Base-by-base conservation (phyloP, 78 protist species). In the Guillardia theta region DNA sequence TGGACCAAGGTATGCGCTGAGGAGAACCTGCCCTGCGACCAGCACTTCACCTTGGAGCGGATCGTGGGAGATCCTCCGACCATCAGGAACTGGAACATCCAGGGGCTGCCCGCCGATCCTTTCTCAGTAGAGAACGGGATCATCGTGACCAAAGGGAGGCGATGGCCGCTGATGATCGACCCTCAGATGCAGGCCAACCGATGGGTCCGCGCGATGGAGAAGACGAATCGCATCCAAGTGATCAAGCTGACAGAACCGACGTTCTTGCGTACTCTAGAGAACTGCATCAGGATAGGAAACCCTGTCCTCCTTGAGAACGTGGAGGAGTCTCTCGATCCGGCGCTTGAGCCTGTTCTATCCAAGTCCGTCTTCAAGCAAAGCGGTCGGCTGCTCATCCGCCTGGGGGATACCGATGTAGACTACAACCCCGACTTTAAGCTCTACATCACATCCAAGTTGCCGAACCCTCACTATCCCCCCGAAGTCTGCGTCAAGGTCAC, bases 291-390 rank as follows among this genome's bases (percentile, higher is more conserved):
- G 33, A 93, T 94, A 18, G 97, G 97, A 8, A 78, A 58, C 37
- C 97, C 96, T 1, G 95, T 96, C 27, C 94, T 96, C 41, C 93
- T 96, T 37, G 97, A 96, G 95, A 94, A 94, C 94, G 95, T 94
- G 12, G 96, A 39, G 45, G 96, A 95, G 92, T 0, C 36, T 8
- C 43, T 96, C 30, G 97, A 96, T 47, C 97, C 97, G 0, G 92
- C 96, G 24, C 93, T 96, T 46, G 93, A 94, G 36, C 97, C 97
- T 0, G 88, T 96, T 44, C 94, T 96, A 21, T 10, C 90, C 53
- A 80, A 46, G 44, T 48, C 27, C 50, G 50, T 92, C 48, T 64
- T 92, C 78, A 92, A 92, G 50, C 33, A 92, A 4, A 48, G 36
- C n/a, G 95, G 95, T 6, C 93, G 95, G n/a, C 0, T 21, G 21